These are phyloP conservation scores for Zopfochytrium polystomum DNA, from an alignment of 371 early-diverging fungal species.

Conservation along the genomic window DNA sequence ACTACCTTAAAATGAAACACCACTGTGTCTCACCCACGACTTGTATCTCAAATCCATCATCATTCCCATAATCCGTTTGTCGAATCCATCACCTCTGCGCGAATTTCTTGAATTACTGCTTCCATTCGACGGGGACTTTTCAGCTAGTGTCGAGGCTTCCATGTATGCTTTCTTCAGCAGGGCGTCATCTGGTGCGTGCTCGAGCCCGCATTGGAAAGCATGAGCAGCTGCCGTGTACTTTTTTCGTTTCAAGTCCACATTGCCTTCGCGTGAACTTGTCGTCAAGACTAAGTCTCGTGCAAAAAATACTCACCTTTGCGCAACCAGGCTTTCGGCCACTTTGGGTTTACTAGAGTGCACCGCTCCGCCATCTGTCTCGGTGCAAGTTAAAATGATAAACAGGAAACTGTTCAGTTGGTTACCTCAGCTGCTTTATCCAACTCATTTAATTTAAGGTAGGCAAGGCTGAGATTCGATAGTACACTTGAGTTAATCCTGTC, in stretches of 20 bases:
- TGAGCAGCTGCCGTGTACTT: conserved; percentile 18
- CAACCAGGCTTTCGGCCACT: conserved; percentile 34
- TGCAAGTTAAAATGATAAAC: background rate
- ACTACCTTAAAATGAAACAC: background rate
- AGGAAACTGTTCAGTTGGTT: background rate
- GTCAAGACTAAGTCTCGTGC: background rate
- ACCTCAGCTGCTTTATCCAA: conserved; percentile 15
- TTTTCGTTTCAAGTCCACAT: conserved; percentile 6
- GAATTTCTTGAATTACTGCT: background rate
- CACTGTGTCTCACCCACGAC: conserved; percentile 12
- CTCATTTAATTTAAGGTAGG: conserved; percentile 15
- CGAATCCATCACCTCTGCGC: conserved; percentile 3
- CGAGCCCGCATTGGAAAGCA: conserved; percentile 24
- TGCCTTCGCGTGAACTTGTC: conserved; percentile 1
- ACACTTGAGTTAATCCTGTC: conserved; percentile 22
- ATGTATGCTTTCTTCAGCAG: conserved; percentile 28
- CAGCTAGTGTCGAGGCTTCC: conserved; percentile 19
- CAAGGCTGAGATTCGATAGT: conserved; percentile 28
- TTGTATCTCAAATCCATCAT: conserved; percentile 30
- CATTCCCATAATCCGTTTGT: conserved; percentile 34
- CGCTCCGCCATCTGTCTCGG: conserved; percentile 22
- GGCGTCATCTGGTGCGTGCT: conserved; percentile 21
- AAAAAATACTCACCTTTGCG: conserved; percentile 19
- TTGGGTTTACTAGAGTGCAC: conserved; percentile 20
- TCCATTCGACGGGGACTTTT: conserved; percentile 9